A percentile compares a stretch with the other conserved stretches of the same genome.
Evolutionary conservation across 306 rosid species (phyloP).

Genomic region (Canavalia gladiata): DNA sequence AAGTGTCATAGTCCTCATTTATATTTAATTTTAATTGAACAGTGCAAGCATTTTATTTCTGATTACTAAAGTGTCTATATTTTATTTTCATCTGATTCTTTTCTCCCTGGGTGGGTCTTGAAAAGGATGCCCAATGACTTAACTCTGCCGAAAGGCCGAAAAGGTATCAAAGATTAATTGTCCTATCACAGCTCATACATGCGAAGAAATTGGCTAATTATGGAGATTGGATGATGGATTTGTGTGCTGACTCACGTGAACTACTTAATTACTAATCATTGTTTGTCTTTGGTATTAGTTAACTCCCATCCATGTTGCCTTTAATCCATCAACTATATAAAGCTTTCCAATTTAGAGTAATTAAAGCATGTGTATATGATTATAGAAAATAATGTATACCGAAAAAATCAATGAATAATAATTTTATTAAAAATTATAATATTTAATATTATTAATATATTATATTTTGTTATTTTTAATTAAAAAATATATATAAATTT

Average conservation of each 20-base stretch:
- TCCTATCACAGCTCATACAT: neutral
- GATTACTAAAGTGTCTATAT: too few relatives aligned
- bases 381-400: neutral
- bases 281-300: neutral
- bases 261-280: slow-evolving; percentile 15
- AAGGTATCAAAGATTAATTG: slow-evolving; percentile 8
- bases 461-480: neutral
- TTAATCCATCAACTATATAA: neutral
- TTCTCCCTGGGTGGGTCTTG: slow-evolving; percentile 20
- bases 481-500: neutral
- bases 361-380: neutral
- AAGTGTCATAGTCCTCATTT: slow-evolving; percentile 17
- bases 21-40: slow-evolving; percentile 7
- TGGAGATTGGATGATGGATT: slow-evolving; percentile 22
- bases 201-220: slow-evolving; percentile 13
- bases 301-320: neutral
- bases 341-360: neutral
- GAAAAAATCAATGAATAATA: too few relatives aligned
- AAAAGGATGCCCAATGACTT: slow-evolving; percentile 31
- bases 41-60: neutral
- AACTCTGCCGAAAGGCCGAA: slow-evolving; percentile 50
- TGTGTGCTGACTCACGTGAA: slow-evolving; percentile 31
- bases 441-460: too few relatives aligned
- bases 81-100: neutral
- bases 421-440: too few relatives aligned